Percentiles rank a stretch among this genome's conserved stretches.
Conservation (phyloP, 495 filamentous ascomycete species). For the Friedmanniomyces endolithicus region DNA sequence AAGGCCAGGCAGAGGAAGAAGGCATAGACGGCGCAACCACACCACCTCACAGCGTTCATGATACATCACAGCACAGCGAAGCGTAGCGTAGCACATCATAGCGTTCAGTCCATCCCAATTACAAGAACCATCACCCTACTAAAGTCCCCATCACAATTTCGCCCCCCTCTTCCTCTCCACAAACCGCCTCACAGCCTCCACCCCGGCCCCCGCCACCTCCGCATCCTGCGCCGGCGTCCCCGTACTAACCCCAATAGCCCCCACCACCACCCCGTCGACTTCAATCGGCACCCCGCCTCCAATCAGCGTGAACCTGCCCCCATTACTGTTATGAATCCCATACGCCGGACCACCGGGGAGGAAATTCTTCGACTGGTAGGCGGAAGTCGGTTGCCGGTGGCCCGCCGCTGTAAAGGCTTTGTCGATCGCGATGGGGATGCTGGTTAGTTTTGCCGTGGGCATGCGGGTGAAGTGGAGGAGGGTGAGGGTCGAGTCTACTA, state of each 20-base stretch:
- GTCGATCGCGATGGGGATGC: conserved; percentile 32
- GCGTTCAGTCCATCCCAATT: too few relatives aligned
- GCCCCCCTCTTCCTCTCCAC: conserved; percentile 19
- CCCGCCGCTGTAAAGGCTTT: conserved; percentile 34
- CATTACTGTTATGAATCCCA: conserved; percentile 30
- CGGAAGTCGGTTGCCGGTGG: conserved; percentile 28
- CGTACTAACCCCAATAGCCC: conserved; percentile 30
- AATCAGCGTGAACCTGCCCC: conserved; percentile 29
- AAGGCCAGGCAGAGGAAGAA: conserved; percentile 13
- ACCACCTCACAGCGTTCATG: neutral
- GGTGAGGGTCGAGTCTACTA: conserved; percentile 26
- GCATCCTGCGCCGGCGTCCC: conserved; percentile 30
- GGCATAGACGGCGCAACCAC: neutral
- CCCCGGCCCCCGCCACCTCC: conserved; percentile 27
- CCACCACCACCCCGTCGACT: conserved; percentile 26
- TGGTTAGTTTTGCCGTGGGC: conserved; percentile 32
- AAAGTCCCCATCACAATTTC: conserved; percentile 18
- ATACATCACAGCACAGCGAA: neutral
- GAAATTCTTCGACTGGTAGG: conserved; percentile 28
- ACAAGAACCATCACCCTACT: too few relatives aligned
- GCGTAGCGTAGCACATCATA: neutral
- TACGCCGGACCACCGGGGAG: conserved; percentile 29
- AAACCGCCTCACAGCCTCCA: conserved; percentile 25
- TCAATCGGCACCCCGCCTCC: conserved; percentile 29
- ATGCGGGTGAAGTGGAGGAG: conserved; percentile 32